Evolutionary conservation across 2,329 filamentous ascomycete genomes (phyloP).

Genomic region (Penicillium digitatum): DNA sequence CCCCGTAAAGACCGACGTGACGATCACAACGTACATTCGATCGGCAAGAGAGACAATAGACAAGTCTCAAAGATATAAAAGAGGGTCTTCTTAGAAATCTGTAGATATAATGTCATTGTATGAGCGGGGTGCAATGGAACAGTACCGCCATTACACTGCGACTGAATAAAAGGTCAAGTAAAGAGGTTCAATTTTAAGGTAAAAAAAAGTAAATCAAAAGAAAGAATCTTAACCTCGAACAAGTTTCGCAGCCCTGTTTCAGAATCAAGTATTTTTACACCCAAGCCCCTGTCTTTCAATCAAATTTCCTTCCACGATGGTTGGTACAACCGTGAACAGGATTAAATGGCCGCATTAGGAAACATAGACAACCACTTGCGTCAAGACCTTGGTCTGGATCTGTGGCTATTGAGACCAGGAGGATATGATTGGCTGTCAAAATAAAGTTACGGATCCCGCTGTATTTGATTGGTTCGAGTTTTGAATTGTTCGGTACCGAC

Average conservation of each 20-base stretch:
- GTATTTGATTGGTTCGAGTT: neutral
- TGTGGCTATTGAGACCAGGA: too few species aligned
- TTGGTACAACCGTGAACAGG: neutral
- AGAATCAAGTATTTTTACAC: neutral
- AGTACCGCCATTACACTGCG: neutral
- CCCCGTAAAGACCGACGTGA: conserved; percentile 20
- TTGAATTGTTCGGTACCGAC: neutral
- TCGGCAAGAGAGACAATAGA: neutral
- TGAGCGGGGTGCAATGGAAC: neutral
- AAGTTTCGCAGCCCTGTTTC: neutral
- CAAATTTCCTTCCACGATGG: neutral
- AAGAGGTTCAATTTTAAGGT: neutral
- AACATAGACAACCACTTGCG: conserved; percentile 7
- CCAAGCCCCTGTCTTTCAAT: neutral
- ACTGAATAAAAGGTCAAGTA: neutral
- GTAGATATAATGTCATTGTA: neutral
- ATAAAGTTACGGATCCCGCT: neutral
- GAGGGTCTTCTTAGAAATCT: neutral
- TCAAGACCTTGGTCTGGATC: conserved; percentile 11
- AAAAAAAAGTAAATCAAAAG: neutral
- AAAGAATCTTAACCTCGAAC: neutral
- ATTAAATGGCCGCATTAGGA: conserved; percentile 4
- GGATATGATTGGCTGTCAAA: neutral
- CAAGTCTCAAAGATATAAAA: neutral
- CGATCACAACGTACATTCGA: conserved; percentile 22